Evolutionary conservation across 345 rosid genomes (phyloP).

Genomic region (Eucalyptus sideroxylon): DNA sequence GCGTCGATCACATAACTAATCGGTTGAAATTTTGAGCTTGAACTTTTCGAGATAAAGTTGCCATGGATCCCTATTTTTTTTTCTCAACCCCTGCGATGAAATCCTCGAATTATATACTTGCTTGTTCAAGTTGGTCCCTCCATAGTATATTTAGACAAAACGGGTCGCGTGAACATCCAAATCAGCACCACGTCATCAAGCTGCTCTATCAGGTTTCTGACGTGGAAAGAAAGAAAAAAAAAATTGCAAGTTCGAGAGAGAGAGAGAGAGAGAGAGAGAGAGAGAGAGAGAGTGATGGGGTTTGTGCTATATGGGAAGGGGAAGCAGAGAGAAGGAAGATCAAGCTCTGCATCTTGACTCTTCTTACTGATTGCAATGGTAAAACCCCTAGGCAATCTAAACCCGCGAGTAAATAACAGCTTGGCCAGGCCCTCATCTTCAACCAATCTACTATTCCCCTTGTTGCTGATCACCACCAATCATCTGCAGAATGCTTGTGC

Average conservation of each 20-base stretch:
- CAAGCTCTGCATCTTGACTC: not conserved
- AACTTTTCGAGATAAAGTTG: not conserved
- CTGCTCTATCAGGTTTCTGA: not conserved
- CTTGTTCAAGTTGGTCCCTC: not conserved
- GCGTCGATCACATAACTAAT: not conserved
- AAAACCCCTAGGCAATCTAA: not conserved
- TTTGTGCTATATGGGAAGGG: not conserved
- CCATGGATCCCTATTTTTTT: not conserved
- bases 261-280: not conserved
- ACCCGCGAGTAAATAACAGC: not conserved
- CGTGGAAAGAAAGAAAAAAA: not conserved
- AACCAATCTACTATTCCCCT: not conserved
- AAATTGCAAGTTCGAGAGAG: not conserved
- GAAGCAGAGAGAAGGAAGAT: not conserved
- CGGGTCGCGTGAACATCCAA: not conserved
- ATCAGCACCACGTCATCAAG: not conserved
- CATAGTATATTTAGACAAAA: not conserved
- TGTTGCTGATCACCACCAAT: not conserved
- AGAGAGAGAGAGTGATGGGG: not conserved
- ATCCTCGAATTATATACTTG: not conserved
- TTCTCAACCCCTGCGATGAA: not conserved
- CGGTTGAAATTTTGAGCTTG: not conserved
- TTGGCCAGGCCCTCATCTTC: not conserved
- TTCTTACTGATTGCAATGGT: not conserved
- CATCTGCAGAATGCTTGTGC: not conserved